A percentile compares a stretch with the other conserved stretches of the same genome.
Conservation (phyloP, 345 rosid species). For the Populus deltoides region DNA sequence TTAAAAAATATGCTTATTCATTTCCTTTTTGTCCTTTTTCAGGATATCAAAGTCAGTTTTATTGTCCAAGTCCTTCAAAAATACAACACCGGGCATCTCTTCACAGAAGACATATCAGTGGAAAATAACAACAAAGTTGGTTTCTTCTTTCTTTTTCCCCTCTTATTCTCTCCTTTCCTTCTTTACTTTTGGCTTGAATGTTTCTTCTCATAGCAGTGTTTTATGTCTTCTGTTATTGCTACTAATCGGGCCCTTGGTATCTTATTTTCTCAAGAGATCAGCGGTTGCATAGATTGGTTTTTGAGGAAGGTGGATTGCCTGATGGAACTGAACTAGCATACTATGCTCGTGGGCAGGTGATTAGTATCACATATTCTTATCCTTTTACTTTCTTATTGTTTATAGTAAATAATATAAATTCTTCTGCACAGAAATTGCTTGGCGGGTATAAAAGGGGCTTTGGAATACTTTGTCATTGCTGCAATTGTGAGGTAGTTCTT, state of each 20-base stretch:
- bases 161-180: slow-evolving; percentile 9
- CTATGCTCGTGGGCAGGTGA: slow-evolving; percentile 34
- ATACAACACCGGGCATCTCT: slow-evolving; percentile 29
- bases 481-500: slow-evolving; percentile 29
- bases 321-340: slow-evolving; percentile 38
- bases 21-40: slow-evolving; percentile 8
- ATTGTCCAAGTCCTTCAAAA: slow-evolving; percentile 30
- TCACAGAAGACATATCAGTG: slow-evolving; percentile 21
- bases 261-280: slow-evolving; percentile 26
- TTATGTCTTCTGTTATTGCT: background rate
- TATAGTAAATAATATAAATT: slow-evolving; percentile 28
- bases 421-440: slow-evolving; percentile 35
- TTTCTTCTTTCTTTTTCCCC: slow-evolving; percentile 11
- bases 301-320: slow-evolving; percentile 34
- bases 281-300: slow-evolving; percentile 31
- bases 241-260: background rate
- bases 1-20: background rate
- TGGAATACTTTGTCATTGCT: slow-evolving; percentile 30
- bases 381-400: slow-evolving; percentile 22
- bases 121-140: slow-evolving; percentile 35
- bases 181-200: background rate
- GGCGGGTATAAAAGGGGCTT: slow-evolving; percentile 32
- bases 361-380: slow-evolving; percentile 24
- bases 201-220: background rate
- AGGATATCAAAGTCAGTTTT: slow-evolving; percentile 25